These are phyloP conservation scores for Aureobasidium uvarum DNA, from an alignment of 2,329 filamentous ascomycete species.

Conservation along the genomic window DNA sequence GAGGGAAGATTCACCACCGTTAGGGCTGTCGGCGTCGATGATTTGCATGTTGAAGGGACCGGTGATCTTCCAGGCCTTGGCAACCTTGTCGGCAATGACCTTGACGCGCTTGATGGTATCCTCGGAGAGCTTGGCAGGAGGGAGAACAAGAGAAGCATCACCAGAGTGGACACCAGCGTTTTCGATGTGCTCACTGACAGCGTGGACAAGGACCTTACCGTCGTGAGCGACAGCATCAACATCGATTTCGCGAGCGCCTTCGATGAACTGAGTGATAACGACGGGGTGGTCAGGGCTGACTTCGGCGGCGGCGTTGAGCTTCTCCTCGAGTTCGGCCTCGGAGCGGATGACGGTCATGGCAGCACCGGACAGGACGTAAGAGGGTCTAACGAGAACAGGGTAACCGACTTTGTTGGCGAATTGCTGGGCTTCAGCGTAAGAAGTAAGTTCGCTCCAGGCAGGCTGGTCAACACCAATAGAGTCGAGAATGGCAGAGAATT, in stretches of 20 bases:
- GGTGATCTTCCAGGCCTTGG: constrained; percentile 94
- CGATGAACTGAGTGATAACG: constrained; percentile 97
- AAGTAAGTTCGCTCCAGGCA: constrained; percentile 95
- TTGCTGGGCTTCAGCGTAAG: constrained; percentile 77
- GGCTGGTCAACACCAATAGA: constrained; percentile 97
- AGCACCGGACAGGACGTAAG: constrained; percentile 93
- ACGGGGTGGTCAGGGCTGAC: constrained; percentile 97
- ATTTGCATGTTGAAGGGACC: constrained; percentile 99
- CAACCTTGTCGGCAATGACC: constrained; percentile 94
- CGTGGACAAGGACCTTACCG: constrained; percentile 85
- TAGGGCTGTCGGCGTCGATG: constrained; percentile 81
- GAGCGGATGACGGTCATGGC: constrained; percentile 97
- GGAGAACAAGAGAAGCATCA: constrained; percentile 90
- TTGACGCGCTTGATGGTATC: constrained; percentile 81
- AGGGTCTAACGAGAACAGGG: constrained; percentile 90
- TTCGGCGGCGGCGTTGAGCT: constrained; percentile 82
- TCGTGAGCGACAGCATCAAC: constrained; percentile 87
- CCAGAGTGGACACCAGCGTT: constrained; percentile 97
- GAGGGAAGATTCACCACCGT: constrained; percentile 71
- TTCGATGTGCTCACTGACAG: constrained; percentile 93
- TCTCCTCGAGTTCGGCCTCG: constrained; percentile 86
- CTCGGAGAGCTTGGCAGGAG: constrained; percentile 75
- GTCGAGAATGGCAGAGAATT: constrained; percentile 96
- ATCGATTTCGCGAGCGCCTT: constrained; percentile 94
- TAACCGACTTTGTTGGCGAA: constrained; percentile 86